Base-by-base conservation (phyloP, 768 basidiomycete genomes). In the Calocera viscosa region DNA sequence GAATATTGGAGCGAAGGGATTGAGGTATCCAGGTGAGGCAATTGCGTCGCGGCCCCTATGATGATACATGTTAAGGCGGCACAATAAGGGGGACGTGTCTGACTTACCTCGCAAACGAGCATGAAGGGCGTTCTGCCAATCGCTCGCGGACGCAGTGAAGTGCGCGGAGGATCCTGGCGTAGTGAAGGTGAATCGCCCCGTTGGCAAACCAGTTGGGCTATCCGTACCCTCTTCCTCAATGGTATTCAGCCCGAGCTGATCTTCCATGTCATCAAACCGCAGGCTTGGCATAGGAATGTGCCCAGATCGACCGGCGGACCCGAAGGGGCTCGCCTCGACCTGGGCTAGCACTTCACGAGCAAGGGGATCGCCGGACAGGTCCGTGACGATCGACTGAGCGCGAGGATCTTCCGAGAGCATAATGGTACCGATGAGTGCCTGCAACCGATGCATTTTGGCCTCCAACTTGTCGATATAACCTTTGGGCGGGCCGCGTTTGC, bases 401-500 rank as follows among this genome's bases (percentile, higher is more conserved):
- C 84, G 33, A 14, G 75, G 74, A 67, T 81, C 80, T 35, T 76
- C 71, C 14, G 87, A 80, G 38, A 86, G 80, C 40, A 94, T 79
- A 65, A 94, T 78, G 67, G 92, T 88, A 65, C 91, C 93, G 32
- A 95, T 80, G 43, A 95, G 80, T 0, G 92, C 92, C 74, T 95
- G 92, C 19, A 91, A 90, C 73, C 94, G 90, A 71, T 95, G 93
- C 3, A 95, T 78, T 16, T 91, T 84, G 16, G 89, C 89, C 76
- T 95, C 92, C 71, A 95, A 92, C 32, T 91, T 91, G 72, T 94
- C 91, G 73, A 95, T 94, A 79, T 95, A 95, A 0, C 92, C 92
- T 73, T 91, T 91, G n/a, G 90, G 89, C 1, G 89, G 89, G 1
- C 91, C 91, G 70, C 91, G 70, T 74, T 89, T 89, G 71, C 87